These are phyloP conservation scores for Xylariaceae sp. DNA, from an alignment of 2,329 filamentous ascomycete genomes.

Conservation along the genomic window DNA sequence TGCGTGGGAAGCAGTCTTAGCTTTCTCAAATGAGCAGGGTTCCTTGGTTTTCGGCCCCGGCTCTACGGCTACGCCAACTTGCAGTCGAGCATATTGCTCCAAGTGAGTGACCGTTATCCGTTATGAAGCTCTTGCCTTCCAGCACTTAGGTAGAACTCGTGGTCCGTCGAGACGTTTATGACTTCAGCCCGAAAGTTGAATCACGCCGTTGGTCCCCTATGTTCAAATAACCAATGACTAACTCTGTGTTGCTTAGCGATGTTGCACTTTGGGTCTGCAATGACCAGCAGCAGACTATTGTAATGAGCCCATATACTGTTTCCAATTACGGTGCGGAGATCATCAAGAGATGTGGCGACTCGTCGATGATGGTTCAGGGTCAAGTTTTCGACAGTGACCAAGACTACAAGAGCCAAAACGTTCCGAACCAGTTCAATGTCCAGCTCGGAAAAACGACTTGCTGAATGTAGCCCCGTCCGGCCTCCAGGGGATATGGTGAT, in stretches of 20 bases:
- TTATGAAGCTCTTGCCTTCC: too few species aligned
- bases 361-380: not conserved
- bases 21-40: not conserved
- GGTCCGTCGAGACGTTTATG: too few species aligned
- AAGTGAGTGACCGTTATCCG: not conserved
- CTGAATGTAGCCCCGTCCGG: not conserved
- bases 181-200: too few species aligned
- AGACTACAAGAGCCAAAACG: not conserved
- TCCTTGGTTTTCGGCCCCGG: not conserved
- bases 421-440: not conserved
- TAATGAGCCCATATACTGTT: not conserved
- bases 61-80: not conserved
- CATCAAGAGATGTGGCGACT: not conserved
- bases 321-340: not conserved
- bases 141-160: too few species aligned
- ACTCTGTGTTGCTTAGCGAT: not conserved
- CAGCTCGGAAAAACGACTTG: not conserved
- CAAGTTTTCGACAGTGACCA: not conserved
- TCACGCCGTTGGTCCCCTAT: too few species aligned
- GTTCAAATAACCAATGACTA: too few species aligned
- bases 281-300: not conserved
- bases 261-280: not conserved
- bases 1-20: not conserved
- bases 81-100: not conserved
- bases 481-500: too few species aligned